Percentiles rank a stretch among this genome's conserved stretches.
Evolutionary conservation across 768 basidiomycete genomes (phyloP).

Genomic region (Austroboletus festivus): DNA sequence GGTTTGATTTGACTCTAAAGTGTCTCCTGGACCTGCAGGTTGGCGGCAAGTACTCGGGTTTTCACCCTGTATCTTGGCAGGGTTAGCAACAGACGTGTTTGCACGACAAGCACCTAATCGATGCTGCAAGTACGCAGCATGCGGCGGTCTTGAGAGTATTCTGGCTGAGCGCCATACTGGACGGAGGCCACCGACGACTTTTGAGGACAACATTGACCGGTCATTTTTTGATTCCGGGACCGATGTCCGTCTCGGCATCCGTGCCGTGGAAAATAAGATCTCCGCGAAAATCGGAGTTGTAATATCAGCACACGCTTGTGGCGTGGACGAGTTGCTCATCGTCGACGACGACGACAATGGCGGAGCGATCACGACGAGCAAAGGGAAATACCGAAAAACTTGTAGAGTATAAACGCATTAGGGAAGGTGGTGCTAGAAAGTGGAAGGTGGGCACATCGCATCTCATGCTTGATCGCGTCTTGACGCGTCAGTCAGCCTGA

Average conservation of each 20-base stretch:
- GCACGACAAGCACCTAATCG: conserved; percentile 28
- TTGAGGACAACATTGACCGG: conserved; percentile 47
- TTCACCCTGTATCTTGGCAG: background rate
- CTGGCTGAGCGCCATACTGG: conserved; percentile 42
- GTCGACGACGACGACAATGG: conserved; percentile 15
- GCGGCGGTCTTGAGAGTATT: conserved; percentile 33
- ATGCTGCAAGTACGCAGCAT: conserved; percentile 37
- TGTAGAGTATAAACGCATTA: conserved; percentile 56
- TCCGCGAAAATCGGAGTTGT: conserved; percentile 23
- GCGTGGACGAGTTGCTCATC: conserved; percentile 8
- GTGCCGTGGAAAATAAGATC: background rate
- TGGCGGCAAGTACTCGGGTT: no score
- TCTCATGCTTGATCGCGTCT: conserved; percentile 1
- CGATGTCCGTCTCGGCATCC: background rate
- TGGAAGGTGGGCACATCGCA: conserved; percentile 47
- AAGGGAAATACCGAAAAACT: conserved; percentile 40
- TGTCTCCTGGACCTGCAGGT: no score
- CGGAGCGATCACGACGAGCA: conserved; percentile 28
- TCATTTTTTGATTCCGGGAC: background rate
- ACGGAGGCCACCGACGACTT: conserved; percentile 43
- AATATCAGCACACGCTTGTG: conserved; percentile 29
- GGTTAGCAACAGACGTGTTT: conserved; percentile 12
- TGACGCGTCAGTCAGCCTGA: conserved; percentile 37
- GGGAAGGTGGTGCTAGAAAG: conserved; percentile 56
- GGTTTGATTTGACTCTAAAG: conserved; percentile 3